phyloP scores from a whole-genome alignment of 164 flowering plant species.

The Akebia trifoliata region DNA sequence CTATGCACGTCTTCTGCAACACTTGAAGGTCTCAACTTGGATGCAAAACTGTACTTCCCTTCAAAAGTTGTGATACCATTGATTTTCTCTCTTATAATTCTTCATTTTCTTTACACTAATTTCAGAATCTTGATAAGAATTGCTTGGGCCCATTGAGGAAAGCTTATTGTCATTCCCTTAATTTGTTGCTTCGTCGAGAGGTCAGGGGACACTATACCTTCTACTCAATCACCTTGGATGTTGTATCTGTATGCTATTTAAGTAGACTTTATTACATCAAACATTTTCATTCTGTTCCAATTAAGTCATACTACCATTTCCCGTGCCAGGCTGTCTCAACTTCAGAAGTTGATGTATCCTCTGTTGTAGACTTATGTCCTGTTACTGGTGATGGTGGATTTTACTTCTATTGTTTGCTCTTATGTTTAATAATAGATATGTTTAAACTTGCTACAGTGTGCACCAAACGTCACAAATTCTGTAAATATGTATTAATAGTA shows the following conservation, averaged over 20 bases:
- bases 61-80: background rate
- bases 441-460: background rate
- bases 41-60: background rate
- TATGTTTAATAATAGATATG: background rate
- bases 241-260: background rate
- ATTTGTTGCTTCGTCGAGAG: slow-evolving; percentile 96
- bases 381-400: background rate
- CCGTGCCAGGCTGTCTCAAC: no score
- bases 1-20: slow-evolving; percentile 97
- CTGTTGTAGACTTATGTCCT: background rate
- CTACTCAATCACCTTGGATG: background rate
- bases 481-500: no score
- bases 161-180: slow-evolving; percentile 93
- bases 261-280: background rate
- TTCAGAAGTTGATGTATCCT: background rate
- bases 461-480: no score
- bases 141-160: slow-evolving; percentile 91
- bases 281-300: background rate
- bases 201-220: slow-evolving; percentile 35
- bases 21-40: slow-evolving; percentile 61
- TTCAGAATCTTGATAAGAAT: slow-evolving; percentile 89
- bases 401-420: background rate
- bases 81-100: background rate
- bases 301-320: no score
- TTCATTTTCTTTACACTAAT: slow-evolving; percentile 5